Conservation (phyloP, 1,139 yeast genomes). For the Yamadazyma triangularis region DNA sequence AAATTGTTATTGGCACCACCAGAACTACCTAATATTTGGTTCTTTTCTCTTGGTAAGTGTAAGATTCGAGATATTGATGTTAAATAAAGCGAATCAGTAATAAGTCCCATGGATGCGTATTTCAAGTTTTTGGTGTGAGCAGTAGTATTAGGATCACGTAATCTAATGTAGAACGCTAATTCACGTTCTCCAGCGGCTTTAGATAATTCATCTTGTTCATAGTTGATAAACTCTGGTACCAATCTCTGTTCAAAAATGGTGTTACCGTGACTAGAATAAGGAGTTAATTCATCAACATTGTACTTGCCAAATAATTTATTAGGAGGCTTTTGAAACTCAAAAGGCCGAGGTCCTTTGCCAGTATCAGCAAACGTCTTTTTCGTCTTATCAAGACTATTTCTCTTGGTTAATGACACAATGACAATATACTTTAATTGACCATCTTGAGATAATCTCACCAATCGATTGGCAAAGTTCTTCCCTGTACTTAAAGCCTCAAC, state of each 20-base stretch:
- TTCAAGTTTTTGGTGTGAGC: conserved; percentile 6
- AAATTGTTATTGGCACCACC: conserved; percentile 20
- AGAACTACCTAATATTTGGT: conserved; percentile 13
- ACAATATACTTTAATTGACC: conserved; percentile 27
- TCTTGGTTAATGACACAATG: conserved; percentile 30
- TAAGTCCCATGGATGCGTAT: conserved; percentile 21
- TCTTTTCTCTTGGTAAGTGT: conserved; percentile 19
- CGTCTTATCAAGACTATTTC: conserved; percentile 18
- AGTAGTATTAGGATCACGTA: conserved; percentile 18
- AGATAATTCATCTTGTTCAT: conserved; percentile 13
- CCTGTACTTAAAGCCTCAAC: conserved; percentile 31
- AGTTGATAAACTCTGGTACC: conserved; percentile 22
- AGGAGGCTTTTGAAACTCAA: conserved; percentile 31
- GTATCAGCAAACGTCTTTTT: conserved; percentile 9
- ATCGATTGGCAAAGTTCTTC: conserved; percentile 29
- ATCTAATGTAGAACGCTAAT: conserved; percentile 27
- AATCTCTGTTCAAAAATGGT: conserved; percentile 24
- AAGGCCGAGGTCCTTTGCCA: conserved; percentile 20
- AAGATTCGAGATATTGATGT: conserved; percentile 25
- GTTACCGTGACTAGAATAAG: conserved; percentile 14
- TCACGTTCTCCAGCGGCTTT: conserved; percentile 28
- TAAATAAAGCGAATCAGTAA: conserved; percentile 34
- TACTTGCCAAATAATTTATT: conserved; percentile 23
- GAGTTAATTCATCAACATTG: conserved; percentile 17
- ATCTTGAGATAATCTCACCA: conserved; percentile 25